phyloP scores from a whole-genome alignment of 1,139 yeast species.

The Petasospora rhodanensis region DNA sequence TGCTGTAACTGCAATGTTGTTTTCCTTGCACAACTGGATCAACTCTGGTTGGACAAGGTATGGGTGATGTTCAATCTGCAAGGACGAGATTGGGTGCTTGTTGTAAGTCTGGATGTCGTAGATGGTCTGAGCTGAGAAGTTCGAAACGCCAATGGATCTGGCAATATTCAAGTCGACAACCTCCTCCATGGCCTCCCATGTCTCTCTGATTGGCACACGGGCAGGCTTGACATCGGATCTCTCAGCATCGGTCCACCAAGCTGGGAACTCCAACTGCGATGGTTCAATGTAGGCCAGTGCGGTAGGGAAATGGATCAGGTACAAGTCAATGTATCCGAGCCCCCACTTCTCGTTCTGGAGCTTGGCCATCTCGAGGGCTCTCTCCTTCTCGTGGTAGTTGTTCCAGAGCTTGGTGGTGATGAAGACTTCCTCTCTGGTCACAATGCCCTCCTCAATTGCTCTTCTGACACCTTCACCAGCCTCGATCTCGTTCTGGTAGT shows the following conservation, averaged over 20 bases:
- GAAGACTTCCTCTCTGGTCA: conserved; percentile 64
- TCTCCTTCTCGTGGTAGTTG: conserved; percentile 56
- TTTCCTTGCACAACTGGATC: conserved; percentile 46
- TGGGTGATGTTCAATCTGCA: conserved; percentile 89
- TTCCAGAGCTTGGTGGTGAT: conserved; percentile 79
- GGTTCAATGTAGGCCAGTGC: conserved; percentile 67
- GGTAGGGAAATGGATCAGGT: conserved; percentile 76
- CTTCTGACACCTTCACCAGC: conserved; percentile 61
- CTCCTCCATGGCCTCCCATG: conserved; percentile 75
- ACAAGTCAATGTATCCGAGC: conserved; percentile 65
- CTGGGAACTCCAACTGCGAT: conserved; percentile 69
- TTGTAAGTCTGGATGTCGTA: conserved; percentile 70
- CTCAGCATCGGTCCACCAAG: conserved; percentile 35
- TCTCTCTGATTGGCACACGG: conserved; percentile 65
- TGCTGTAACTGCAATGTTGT: conserved; percentile 54
- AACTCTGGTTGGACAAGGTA: conserved; percentile 74
- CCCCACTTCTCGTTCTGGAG: conserved; percentile 25
- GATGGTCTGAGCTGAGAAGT: conserved; percentile 70
- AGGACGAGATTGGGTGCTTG: conserved; percentile 51
- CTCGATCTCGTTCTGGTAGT: conserved; percentile 70
- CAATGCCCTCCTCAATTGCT: conserved; percentile 63
- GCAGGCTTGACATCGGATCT: conserved; percentile 45
- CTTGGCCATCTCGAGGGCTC: conserved; percentile 54
- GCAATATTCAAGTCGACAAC: conserved; percentile 56
- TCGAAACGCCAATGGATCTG: conserved; percentile 77